Base-by-base conservation (phyloP, 257 asterid species). In the Solanum piurae region DNA sequence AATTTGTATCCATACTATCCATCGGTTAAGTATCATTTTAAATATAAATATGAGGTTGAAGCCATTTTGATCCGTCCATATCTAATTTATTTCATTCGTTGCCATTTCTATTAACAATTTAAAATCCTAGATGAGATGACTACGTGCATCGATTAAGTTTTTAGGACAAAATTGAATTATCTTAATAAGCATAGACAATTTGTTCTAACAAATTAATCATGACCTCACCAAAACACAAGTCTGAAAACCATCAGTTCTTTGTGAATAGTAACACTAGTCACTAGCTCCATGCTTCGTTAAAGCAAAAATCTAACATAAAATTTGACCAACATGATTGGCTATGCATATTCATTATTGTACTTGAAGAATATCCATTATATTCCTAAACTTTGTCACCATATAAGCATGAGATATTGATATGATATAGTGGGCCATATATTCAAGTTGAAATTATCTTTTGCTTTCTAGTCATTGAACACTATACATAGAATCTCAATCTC, bases 381-480 rank as follows among this genome's bases (percentile, higher is more conserved):
- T 86, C 64, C 42, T 42, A 31, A 46, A 25, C 87, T 89, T 77
- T 66, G 74, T 38, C 72, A 46, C 71, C 85, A 49, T 49, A 42
- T 21, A 73, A 37, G 44, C 86, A 60, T 4, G 37, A 71, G 3
- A 23, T 34, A 77, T 21, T 85, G 77, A 88, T 80, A 25, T 27
- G 68, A 49, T 62, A 64, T 76, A 74, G 91, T 75, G 91, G 91
- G 62, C 88, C 87, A 23, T 62, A 0, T 66, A 12, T 66, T 49
- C 38, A 84, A 91, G 88, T 85, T 87, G 92, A 90, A 58, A 89
- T 92, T 90, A 90, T 91, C 90, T 76, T 86, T 86, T 88, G 77
- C 92, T 92, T 92, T 92, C 92, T 90, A 87, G 93, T 92, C 94
- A 92, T 88, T 89, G 88, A 91, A 90, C 94, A 92, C 92, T 92